Conservation (phyloP, 768 basidiomycete genomes). For the Dioszegia crocea region DNA sequence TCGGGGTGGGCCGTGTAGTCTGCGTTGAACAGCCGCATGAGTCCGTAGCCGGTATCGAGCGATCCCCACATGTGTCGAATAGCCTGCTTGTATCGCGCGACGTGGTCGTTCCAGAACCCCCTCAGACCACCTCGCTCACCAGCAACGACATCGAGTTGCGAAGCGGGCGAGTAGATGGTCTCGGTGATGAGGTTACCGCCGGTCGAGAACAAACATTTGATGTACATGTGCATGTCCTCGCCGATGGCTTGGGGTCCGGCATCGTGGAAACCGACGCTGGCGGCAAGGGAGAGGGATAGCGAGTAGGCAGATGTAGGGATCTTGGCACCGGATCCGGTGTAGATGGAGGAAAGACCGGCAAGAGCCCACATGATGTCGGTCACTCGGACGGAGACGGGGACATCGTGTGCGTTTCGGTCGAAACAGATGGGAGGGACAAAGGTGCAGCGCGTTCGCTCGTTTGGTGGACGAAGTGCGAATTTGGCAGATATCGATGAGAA, state of each 20-base stretch:
- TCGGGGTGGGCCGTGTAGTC: constrained; percentile 26
- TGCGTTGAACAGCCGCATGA: constrained; percentile 24
- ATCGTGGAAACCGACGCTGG: constrained; percentile 42
- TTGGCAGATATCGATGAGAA: constrained; percentile 34
- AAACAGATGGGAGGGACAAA: constrained; percentile 32
- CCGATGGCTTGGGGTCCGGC: constrained; percentile 40
- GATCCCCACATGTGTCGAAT: constrained; percentile 39
- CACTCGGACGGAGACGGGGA: constrained; percentile 32
- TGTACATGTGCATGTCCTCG: constrained; percentile 48
- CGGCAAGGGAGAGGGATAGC: constrained; percentile 31
- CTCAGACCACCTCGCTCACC: constrained; percentile 19
- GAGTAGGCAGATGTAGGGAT: constrained; percentile 45
- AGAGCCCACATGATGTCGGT: constrained; percentile 39
- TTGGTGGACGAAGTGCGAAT: constrained; percentile 24
- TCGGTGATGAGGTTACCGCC: constrained; percentile 38
- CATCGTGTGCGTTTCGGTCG: constrained; percentile 35
- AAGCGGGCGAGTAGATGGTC: constrained; percentile 44
- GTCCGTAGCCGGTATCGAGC: constrained; percentile 37
- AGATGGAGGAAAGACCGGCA: constrained; percentile 36
- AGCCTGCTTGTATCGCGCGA: constrained; percentile 43
- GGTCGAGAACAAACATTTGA: constrained; percentile 42
- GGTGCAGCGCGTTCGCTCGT: constrained; percentile 17
- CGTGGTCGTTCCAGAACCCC: constrained; percentile 32
- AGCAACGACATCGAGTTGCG: constrained; percentile 42
- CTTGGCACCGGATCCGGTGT: constrained; percentile 36